Evolutionary conservation across 192 early-diverging fungal species (phyloP).

Genomic region (Thoreauomyces humboldtii): DNA sequence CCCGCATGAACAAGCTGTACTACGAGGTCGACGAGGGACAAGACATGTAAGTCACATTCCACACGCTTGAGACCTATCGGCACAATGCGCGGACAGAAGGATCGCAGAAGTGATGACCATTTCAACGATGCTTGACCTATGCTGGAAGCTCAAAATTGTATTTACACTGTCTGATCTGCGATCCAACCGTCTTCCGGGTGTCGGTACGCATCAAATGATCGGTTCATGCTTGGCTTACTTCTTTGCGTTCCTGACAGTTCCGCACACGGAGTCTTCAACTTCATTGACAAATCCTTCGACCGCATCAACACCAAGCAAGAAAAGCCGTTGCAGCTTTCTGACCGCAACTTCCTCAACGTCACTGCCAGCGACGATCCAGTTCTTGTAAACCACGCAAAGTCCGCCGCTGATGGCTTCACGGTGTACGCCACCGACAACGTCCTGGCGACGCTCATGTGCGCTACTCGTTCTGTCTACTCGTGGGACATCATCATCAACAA

Average conservation of each 20-base stretch:
- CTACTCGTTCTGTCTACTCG: constrained; percentile 84
- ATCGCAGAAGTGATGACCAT: constrained; percentile 35
- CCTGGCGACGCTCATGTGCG: constrained; percentile 88
- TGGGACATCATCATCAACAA: constrained; percentile 96
- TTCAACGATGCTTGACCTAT: constrained; percentile 22
- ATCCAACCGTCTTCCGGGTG: too few relatives aligned
- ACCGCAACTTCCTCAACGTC: constrained; percentile 69
- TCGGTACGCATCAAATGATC: too few relatives aligned
- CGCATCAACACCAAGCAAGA: constrained; percentile 79
- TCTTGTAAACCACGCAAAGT: constrained; percentile 41
- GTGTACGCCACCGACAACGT: constrained; percentile 92
- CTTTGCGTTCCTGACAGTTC: constrained; percentile 52
- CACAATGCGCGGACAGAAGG: neutral
- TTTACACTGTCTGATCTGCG: constrained; percentile 53
- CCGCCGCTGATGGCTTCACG: constrained; percentile 41
- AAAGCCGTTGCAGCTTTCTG: constrained; percentile 64
- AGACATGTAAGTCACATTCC: constrained; percentile 81
- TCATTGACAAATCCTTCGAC: constrained; percentile 82
- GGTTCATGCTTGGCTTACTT: too few relatives aligned
- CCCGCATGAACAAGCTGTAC: constrained; percentile 76
- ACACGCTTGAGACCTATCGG: neutral
- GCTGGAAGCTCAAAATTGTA: constrained; percentile 28
- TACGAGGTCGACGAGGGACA: constrained; percentile 74
- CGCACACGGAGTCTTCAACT: constrained; percentile 68
- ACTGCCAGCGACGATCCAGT: constrained; percentile 88